phyloP scores from a whole-genome alignment of 371 early-diverging fungal genomes.

The Spraguea lophii region DNA sequence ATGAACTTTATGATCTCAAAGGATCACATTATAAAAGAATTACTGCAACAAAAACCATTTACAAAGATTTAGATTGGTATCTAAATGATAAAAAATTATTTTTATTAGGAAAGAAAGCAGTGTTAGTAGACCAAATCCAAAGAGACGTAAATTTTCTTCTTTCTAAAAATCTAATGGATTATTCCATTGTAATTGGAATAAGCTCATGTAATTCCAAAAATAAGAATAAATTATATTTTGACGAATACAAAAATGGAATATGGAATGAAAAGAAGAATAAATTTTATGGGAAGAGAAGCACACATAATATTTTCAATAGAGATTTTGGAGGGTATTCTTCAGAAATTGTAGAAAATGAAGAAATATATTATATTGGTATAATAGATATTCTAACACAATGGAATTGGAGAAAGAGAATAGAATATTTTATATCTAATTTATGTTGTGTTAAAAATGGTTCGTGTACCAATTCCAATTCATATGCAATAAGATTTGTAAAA shows the following conservation, averaged over 20 bases:
- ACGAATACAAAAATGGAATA: background rate
- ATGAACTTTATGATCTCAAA: conserved; percentile 30
- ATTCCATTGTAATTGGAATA: conserved; percentile 16
- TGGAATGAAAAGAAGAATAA: too few relatives aligned
- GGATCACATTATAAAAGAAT: conserved; percentile 19
- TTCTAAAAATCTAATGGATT: conserved; percentile 30
- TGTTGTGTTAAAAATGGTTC: conserved; percentile 20
- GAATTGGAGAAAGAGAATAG: conserved; percentile 12
- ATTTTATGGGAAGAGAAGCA: background rate
- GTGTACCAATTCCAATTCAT: conserved; percentile 19
- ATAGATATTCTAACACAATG: conserved; percentile 33
- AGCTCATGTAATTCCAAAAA: background rate
- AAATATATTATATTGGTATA: conserved; percentile 24
- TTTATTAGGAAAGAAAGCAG: background rate
- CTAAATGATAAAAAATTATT: conserved; percentile 3
- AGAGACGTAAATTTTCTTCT: conserved; percentile 25
- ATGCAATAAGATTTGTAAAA: conserved; percentile 25
- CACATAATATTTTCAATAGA: background rate
- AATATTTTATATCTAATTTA: conserved; percentile 13
- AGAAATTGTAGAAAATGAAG: background rate
- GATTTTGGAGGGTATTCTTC: background rate
- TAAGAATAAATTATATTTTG: background rate
- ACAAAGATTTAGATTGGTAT: conserved; percentile 20
- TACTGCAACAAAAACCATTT: background rate
- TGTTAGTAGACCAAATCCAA: conserved; percentile 8